Evolutionary conservation across 139 green algal species (phyloP), one percentile per base, ranked within the genome.

Genomic region (Trebouxia sp.): DNA sequence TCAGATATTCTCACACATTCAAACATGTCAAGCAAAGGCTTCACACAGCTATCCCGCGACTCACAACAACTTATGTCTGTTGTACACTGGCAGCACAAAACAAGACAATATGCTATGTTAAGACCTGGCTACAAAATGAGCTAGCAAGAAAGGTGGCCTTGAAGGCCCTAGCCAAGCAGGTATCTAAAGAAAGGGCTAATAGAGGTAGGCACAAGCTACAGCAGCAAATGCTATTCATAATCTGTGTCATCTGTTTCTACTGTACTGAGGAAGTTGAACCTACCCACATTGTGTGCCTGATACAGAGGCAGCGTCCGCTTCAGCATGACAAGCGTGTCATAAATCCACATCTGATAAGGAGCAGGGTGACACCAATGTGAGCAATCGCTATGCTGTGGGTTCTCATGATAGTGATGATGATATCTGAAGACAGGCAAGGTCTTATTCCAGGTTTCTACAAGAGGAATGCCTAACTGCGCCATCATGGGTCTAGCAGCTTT

Each of bases 281-380:
- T 72, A 26, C 62, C 62, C 12, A 28, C 43, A 15, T 10, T 72
- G 28, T 72, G 62, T 22, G 62, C 32, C 62, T 72, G 14, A 43
- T 45, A 0, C 35, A 35, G 42, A 9, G 38, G 51, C 35, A 69
- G 20, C 12, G 43, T 58, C 11, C 17, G 10, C 11, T 24, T 39
- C 75, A 87, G 42, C 32, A 70, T 39, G 12, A 48, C 32, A 1
- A 80, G 47, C 14, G 83, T 56, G 39, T 83, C 47, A 20, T 72
- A 77, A 11, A 85, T 75, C 83, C 83, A 87, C 8, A 83, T 55
- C 42, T 87, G 83, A 78, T 87, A 87, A 35, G 65, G 75, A 6
- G 28, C 39, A 4, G 83, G 83, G 26, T 85, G 80, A 58, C 76
- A 85, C 48, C 50, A 86, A 65, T 65, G 37, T 45, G 45, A 66